A percentile compares a stretch with the other conserved stretches of the same genome.
phyloP scores from a whole-genome alignment of 352 stramenopile species.

The Bremia lactucae region DNA sequence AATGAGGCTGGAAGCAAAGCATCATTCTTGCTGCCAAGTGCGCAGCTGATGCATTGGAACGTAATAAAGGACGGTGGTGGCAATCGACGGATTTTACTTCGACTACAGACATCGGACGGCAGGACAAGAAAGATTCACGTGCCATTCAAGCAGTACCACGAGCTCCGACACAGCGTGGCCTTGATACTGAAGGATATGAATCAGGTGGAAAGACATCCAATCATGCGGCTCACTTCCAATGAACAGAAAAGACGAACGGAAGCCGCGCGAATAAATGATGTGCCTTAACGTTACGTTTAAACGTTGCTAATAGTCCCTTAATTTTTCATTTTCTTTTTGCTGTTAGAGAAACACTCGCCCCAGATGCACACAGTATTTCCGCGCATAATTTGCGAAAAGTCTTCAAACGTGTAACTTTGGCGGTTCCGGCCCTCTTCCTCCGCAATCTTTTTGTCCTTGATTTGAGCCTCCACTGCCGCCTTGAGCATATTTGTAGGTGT shows the following conservation, averaged over 20 bases:
- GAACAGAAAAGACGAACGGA: conserved; percentile 14
- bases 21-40: conserved; percentile 24
- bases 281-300: conserved; percentile 4
- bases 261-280: background rate
- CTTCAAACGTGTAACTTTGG: conserved; percentile 59
- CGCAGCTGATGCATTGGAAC: conserved; percentile 32
- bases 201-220: conserved; percentile 56
- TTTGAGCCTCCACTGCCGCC: conserved; percentile 25
- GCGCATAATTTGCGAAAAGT: conserved; percentile 67
- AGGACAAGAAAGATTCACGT: conserved; percentile 33
- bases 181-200: conserved; percentile 74
- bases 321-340: conserved; percentile 80
- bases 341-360: conserved; percentile 78
- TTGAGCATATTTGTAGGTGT: conserved; percentile 30
- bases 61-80: conserved; percentile 3
- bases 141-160: conserved; percentile 54
- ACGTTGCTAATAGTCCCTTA: conserved; percentile 12
- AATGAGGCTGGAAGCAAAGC: background rate
- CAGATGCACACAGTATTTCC: conserved; percentile 75
- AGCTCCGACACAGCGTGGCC: conserved; percentile 61
- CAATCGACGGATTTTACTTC: conserved; percentile 27
- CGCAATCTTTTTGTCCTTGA: conserved; percentile 39
- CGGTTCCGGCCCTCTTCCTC: conserved; percentile 40
- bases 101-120: conserved; percentile 42
- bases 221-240: conserved; percentile 57